Evolutionary conservation across 768 basidiomycete genomes (phyloP).

Genomic region (Russula virescens): DNA sequence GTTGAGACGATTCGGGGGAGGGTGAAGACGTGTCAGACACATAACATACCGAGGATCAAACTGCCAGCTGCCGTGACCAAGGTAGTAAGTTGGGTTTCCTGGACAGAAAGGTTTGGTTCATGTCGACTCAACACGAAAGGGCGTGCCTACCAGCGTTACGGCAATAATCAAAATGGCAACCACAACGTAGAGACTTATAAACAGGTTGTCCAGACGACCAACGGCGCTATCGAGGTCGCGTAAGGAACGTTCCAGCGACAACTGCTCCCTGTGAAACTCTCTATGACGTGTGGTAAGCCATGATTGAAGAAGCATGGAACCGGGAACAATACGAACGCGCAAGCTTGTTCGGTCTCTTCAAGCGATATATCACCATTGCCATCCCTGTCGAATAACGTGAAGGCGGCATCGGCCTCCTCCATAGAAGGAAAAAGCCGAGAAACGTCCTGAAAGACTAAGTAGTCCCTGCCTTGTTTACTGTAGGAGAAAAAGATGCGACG

Average conservation of each 20-base stretch:
- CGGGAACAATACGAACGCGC: constrained; percentile 39
- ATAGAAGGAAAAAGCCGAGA: constrained; percentile 57
- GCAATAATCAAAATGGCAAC: constrained; percentile 74
- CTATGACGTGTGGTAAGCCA: constrained; percentile 31
- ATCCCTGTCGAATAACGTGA: constrained; percentile 64
- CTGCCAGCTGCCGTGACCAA: constrained; percentile 74
- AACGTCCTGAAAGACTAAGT: constrained; percentile 63
- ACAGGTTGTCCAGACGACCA: constrained; percentile 76
- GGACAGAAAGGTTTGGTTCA: constrained; percentile 10
- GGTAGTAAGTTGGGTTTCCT: constrained; percentile 70
- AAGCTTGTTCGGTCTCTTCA: constrained; percentile 72
- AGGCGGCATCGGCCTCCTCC: constrained; percentile 65
- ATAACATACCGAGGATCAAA: constrained; percentile 40
- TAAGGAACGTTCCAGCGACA: constrained; percentile 83
- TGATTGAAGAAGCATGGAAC: not conserved
- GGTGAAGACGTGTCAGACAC: not conserved
- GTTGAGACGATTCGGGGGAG: not conserved
- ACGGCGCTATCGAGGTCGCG: constrained; percentile 87
- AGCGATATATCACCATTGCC: constrained; percentile 64
- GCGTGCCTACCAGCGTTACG: constrained; percentile 57
- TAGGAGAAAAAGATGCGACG: constrained; percentile 85
- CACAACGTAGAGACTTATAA: constrained; percentile 74
- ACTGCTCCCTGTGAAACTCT: constrained; percentile 79
- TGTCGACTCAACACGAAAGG: constrained; percentile 14
- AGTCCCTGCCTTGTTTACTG: constrained; percentile 51